phyloP scores from a whole-genome alignment of 768 basidiomycete genomes.

The Amanita fuliginea region DNA sequence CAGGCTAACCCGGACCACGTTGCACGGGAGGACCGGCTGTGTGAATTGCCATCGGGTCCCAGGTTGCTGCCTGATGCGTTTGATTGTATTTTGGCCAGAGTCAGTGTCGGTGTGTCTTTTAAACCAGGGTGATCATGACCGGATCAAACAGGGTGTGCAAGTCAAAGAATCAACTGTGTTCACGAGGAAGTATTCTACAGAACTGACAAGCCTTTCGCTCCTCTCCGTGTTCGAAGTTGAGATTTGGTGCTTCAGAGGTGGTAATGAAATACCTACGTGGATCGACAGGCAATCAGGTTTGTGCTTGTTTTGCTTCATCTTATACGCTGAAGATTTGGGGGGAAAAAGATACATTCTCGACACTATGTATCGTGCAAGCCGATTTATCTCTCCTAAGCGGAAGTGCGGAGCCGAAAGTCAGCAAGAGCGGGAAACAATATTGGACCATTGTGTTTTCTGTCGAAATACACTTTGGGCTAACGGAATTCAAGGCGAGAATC shows the following conservation, averaged over 20 bases:
- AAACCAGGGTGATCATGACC: neutral
- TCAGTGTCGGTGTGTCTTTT: constrained; percentile 19
- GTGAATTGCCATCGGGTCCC: constrained; percentile 69
- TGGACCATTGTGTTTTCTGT: constrained; percentile 82
- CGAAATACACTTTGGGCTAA: constrained; percentile 75
- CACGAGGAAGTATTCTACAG: constrained; percentile 73
- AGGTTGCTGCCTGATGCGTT: constrained; percentile 74
- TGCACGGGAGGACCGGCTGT: constrained; percentile 50
- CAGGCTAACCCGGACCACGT: constrained; percentile 55
- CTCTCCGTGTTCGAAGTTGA: constrained; percentile 77
- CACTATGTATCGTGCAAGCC: constrained; percentile 67
- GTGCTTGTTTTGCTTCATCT: constrained; percentile 9
- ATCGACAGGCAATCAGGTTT: constrained; percentile 50
- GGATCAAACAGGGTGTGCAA: constrained; percentile 40
- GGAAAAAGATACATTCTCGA: constrained; percentile 64
- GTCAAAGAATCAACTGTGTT: constrained; percentile 79
- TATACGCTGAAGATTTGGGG: neutral
- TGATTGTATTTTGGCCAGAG: constrained; percentile 66
- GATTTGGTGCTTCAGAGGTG: constrained; percentile 79
- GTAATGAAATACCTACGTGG: constrained; percentile 61
- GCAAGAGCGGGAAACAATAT: constrained; percentile 57
- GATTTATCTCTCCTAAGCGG: constrained; percentile 64
- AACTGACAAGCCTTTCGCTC: constrained; percentile 65
- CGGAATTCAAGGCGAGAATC: constrained; percentile 73
- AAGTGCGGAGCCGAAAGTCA: constrained; percentile 58